Percentiles rank a stretch among this genome's conserved stretches.
phyloP scores from a whole-genome alignment of 768 basidiomycete species.

The Mycena haematopus region DNA sequence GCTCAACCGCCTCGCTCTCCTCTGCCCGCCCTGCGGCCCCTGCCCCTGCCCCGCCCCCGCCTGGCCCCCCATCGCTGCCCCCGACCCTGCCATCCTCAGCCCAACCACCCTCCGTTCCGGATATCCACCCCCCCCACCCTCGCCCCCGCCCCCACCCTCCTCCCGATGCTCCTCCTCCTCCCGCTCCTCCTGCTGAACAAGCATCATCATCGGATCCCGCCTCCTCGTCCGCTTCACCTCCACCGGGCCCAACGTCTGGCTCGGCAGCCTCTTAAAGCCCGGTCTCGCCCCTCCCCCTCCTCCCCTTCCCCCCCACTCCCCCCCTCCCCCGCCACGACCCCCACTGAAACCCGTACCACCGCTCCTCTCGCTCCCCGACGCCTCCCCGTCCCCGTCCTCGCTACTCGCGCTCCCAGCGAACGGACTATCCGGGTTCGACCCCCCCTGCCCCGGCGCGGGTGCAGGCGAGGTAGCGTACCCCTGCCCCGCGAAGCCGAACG shows the following conservation, averaged over 20 bases:
- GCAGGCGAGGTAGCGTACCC: constrained; percentile 28
- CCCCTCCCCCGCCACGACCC: constrained; percentile 34
- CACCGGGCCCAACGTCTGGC: constrained; percentile 71
- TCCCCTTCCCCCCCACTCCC: constrained; percentile 37
- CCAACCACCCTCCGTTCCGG: constrained; percentile 24
- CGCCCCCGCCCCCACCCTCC: not conserved
- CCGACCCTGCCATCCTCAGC: too few species aligned
- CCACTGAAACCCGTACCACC: constrained; percentile 28
- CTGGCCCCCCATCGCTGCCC: too few species aligned
- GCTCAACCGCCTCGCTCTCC: constrained; percentile 23
- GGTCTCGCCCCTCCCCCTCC: constrained; percentile 52
- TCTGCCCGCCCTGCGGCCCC: not conserved
- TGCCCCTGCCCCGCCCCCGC: too few species aligned
- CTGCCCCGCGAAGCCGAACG: constrained; percentile 22
- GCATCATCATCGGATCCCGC: not conserved
- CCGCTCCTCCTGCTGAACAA: constrained; percentile 1
- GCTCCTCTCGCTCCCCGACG: constrained; percentile 34
- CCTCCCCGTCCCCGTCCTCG: constrained; percentile 1
- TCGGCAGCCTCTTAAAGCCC: constrained; percentile 75
- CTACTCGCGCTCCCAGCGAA: constrained; percentile 4
- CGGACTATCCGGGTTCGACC: constrained; percentile 24
- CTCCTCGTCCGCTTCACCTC: constrained; percentile 53
- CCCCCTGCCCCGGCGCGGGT: constrained; percentile 19
- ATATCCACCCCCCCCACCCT: constrained; percentile 8
- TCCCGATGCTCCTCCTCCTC: not conserved